Conservation (phyloP, 352 stramenopile genomes). For the Globisporangium cederbergense region DNA sequence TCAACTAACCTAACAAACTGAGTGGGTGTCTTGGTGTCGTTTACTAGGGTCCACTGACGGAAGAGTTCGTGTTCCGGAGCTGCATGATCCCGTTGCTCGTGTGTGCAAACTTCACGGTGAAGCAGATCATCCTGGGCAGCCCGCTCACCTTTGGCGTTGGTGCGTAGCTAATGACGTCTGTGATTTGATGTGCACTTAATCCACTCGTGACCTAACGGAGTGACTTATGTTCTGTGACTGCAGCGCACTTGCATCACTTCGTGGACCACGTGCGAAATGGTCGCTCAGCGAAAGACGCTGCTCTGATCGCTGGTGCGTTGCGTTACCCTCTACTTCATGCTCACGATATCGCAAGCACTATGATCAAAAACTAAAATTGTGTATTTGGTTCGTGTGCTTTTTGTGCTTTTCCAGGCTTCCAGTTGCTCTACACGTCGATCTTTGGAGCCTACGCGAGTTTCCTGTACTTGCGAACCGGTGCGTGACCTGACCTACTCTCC, state of each 20-base stretch:
- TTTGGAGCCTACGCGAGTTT: slow-evolving; percentile 95
- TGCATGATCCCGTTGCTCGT: slow-evolving; percentile 92
- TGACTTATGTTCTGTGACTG: slow-evolving; percentile 17
- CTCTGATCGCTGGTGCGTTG: slow-evolving; percentile 70
- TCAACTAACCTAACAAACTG: not conserved
- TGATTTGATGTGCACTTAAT: not conserved
- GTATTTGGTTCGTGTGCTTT: not conserved
- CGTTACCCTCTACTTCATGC: not conserved
- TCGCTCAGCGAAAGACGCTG: slow-evolving; percentile 60
- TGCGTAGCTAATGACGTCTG: slow-evolving; percentile 35
- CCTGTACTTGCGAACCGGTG: slow-evolving; percentile 89
- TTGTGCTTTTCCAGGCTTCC: slow-evolving; percentile 58
- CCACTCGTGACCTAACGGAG: not conserved
- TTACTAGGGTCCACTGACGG: slow-evolving; percentile 85
- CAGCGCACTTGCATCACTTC: slow-evolving; percentile 86
- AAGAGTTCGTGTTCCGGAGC: slow-evolving; percentile 96
- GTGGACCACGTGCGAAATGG: slow-evolving; percentile 77
- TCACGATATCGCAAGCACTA: not conserved
- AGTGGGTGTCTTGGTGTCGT: slow-evolving; percentile 6
- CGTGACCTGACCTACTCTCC: not conserved
- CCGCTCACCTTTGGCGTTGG: slow-evolving; percentile 94
- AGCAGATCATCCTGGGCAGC: slow-evolving; percentile 82
- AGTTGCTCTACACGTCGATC: slow-evolving; percentile 94
- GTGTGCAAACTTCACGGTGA: slow-evolving; percentile 67
- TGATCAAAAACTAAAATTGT: not conserved